Evolutionary conservation across 2,329 filamentous ascomycete species (phyloP).

Genomic region (Blastomyces parvus): DNA sequence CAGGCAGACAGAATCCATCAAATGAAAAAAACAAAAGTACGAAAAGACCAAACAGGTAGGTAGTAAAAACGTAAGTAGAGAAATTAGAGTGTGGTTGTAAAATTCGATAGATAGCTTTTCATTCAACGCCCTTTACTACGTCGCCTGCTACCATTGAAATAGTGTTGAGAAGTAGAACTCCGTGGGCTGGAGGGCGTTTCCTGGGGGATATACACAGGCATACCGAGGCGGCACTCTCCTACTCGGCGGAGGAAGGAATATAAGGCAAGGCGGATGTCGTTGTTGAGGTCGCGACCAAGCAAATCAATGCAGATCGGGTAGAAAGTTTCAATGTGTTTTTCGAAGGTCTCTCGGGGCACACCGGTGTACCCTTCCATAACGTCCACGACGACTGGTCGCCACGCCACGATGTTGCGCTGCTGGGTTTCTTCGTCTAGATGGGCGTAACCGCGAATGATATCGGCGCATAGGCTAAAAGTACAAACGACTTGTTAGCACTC

Average conservation of each 20-base stretch:
- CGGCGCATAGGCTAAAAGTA: slow-evolving; percentile 60
- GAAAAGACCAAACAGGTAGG: background rate
- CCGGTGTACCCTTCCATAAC: slow-evolving; percentile 86
- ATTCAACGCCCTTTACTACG: slow-evolving; percentile 8
- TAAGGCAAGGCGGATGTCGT: slow-evolving; percentile 68
- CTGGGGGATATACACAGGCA: slow-evolving; percentile 27
- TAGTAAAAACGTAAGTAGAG: background rate
- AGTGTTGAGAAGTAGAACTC: slow-evolving; percentile 28
- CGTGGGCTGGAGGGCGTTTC: slow-evolving; percentile 28
- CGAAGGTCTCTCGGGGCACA: slow-evolving; percentile 73
- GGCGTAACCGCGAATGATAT: slow-evolving; percentile 81
- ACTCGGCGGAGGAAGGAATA: slow-evolving; percentile 70
- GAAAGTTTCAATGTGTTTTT: slow-evolving; percentile 68
- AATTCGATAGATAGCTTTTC: background rate
- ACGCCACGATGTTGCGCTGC: slow-evolving; percentile 92
- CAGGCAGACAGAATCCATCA: background rate
- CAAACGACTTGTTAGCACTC: slow-evolving; percentile 18
- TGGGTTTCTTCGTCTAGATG: slow-evolving; percentile 90
- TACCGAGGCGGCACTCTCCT: slow-evolving; percentile 59
- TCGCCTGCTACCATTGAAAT: slow-evolving; percentile 10
- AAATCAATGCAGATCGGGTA: slow-evolving; percentile 80
- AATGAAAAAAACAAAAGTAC: background rate
- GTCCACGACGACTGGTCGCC: slow-evolving; percentile 93
- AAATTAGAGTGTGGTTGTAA: background rate
- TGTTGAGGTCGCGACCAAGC: slow-evolving; percentile 67